Base-by-base conservation (phyloP, 1,139 yeast genomes). In the Suhomyces maxii region DNA sequence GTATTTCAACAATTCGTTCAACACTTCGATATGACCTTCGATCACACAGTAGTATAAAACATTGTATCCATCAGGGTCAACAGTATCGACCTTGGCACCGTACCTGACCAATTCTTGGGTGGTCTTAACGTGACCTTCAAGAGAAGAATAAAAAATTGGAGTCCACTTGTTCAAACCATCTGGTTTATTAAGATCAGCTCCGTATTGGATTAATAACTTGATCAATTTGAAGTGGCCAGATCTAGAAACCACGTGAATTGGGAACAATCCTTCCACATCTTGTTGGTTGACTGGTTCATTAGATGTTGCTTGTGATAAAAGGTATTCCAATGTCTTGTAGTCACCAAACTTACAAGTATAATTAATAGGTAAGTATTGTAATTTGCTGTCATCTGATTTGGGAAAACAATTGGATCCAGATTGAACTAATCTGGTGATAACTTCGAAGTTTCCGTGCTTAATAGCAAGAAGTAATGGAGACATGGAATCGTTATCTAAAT, bases 81-180 rank as follows among this genome's bases (percentile, higher is more conserved):
- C 73, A 14, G 86, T 65, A 51, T 81, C 80, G 45, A 86, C 76
- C 48, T 81, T 79, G 0, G 97, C 97, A 5, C 93, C 90, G 46
- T 76, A 80, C 32, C 79, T 79, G 12, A 93, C 78, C 46, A 93
- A 73, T 42, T 83, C 89, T 51, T 77, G 77, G 0, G 95, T 86
- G 2, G 95, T 83, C 40, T 76, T 69, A 4, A 77, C 78, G 62
- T 88, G 90, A 1, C 97, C 97, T 57, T 89, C 95, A 55, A 84
- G 82, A 0, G 93, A 93, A 10, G 97, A 89, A 64, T 93, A 91
- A 59, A 91, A 89, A 6, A 93, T 76, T 0, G 98, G 96, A 0
- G 97, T 84, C 98, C 98, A 93, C 56, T 86, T 87, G 61, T 90
- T 89, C 48, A 89, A 82, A 47, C 89, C 86, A 66, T 93, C 98